phyloP scores from a whole-genome alignment of 192 early-diverging fungal species.

The Blastocladiella britannica region DNA sequence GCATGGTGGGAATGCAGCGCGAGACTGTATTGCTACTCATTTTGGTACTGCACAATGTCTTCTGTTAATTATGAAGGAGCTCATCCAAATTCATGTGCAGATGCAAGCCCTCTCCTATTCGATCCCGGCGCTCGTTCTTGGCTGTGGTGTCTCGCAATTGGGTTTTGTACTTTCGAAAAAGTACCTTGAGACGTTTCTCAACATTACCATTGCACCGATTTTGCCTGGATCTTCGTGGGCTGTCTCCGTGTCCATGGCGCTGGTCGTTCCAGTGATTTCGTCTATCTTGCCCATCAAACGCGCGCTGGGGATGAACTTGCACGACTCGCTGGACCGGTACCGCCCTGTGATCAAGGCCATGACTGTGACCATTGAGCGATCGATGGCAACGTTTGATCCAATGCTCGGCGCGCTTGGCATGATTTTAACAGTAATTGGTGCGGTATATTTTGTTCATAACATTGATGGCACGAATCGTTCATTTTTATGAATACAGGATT shows the following conservation, averaged over 20 bases:
- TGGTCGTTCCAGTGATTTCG: slow-evolving; percentile 8
- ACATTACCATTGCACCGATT: slow-evolving; percentile 3
- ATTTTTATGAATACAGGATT: too few relatives aligned
- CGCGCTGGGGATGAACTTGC: slow-evolving; percentile 8
- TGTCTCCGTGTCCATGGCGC: slow-evolving; percentile 6
- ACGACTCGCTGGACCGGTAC: slow-evolving; percentile 8
- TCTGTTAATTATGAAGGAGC: too few relatives aligned
- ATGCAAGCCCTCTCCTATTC: slow-evolving; percentile 12
- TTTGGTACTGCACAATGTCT: slow-evolving; percentile 1
- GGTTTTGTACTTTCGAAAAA: slow-evolving; percentile 4
- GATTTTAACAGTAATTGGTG: slow-evolving; percentile 3
- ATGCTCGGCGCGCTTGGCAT: background rate
- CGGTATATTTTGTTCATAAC: too few relatives aligned
- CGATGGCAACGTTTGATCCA: background rate
- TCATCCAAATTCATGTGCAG: slow-evolving; percentile 1
- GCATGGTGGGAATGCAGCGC: slow-evolving; percentile 13
- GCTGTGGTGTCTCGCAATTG: slow-evolving; percentile 4
- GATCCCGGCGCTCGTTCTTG: slow-evolving; percentile 9
- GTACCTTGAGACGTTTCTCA: slow-evolving; percentile 5
- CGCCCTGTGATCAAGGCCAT: slow-evolving; percentile 6
- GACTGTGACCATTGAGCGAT: slow-evolving; percentile 10
- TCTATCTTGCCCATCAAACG: slow-evolving; percentile 8
- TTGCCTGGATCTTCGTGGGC: slow-evolving; percentile 1
- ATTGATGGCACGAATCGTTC: too few relatives aligned
- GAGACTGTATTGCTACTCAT: slow-evolving; percentile 3